Percentiles rank a stretch among this genome's conserved stretches.
phyloP scores from a whole-genome alignment of 2,329 filamentous ascomycete genomes.

The Sarocladium brachiariae region DNA sequence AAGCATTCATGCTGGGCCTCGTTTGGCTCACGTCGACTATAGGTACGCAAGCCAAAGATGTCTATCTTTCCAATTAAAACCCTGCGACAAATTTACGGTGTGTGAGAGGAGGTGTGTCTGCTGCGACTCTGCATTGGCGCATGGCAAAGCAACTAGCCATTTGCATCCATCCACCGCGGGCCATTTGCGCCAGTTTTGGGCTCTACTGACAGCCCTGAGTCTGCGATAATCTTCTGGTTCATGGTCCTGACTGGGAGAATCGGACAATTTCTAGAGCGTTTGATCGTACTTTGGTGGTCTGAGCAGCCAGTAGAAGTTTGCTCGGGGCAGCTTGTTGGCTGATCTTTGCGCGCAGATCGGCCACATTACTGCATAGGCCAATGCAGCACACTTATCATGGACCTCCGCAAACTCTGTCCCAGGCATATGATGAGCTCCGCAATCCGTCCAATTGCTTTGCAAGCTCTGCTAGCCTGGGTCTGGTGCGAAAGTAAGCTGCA shows the following conservation, averaged over 20 bases:
- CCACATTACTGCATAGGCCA: not conserved
- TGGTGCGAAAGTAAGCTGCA: too few relatives aligned
- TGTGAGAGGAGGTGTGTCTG: not conserved
- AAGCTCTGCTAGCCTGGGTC: too few relatives aligned
- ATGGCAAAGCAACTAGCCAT: not conserved
- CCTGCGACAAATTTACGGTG: slow-evolving; percentile 8
- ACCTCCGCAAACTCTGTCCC: slow-evolving; percentile 2
- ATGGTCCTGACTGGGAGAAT: too few relatives aligned
- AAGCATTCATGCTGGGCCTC: not conserved
- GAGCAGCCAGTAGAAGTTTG: too few relatives aligned
- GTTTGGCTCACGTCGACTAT: not conserved
- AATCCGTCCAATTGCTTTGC: not conserved
- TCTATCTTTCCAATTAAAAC: not conserved
- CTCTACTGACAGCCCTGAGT: not conserved
- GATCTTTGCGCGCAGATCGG: slow-evolving; percentile 2
- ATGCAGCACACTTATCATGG: not conserved
- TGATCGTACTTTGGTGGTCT: too few relatives aligned
- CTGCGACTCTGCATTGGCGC: slow-evolving; percentile 7
- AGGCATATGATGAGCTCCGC: not conserved
- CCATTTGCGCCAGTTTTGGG: not conserved
- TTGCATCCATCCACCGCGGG: slow-evolving; percentile 1
- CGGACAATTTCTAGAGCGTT: too few relatives aligned
- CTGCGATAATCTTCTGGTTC: too few relatives aligned
- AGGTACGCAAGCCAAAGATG: not conserved
- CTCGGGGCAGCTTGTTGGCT: too few relatives aligned